phyloP scores from a whole-genome alignment of 129 eudicot genomes.

The Artemisia tridentata region DNA sequence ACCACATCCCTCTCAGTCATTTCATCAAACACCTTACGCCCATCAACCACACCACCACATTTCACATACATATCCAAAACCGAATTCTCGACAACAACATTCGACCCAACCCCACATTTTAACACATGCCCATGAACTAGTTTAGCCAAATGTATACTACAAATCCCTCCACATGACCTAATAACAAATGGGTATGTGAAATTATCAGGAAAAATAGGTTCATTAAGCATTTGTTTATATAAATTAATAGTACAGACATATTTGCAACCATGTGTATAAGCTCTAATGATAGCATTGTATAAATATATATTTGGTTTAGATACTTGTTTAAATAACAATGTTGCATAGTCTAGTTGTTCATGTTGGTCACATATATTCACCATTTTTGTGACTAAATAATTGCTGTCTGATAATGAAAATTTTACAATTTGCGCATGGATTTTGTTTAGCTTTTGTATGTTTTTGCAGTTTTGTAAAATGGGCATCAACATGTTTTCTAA shows the following conservation, averaged over 20 bases:
- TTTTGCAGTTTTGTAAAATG: conserved; percentile 38
- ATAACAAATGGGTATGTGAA: conserved; percentile 66
- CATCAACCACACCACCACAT: conserved; percentile 44
- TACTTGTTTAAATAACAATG: conserved; percentile 44
- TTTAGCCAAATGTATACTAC: conserved; percentile 34
- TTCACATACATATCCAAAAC: conserved; percentile 54
- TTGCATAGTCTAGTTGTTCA: conserved; percentile 45
- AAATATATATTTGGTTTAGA: conserved; percentile 47
- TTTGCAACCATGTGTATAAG: conserved; percentile 39
- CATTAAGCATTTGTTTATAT: conserved; percentile 49
- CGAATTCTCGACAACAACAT: conserved; percentile 41
- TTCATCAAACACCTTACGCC: conserved; percentile 53
- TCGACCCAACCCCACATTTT: conserved; percentile 35
- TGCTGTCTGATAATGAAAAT: conserved; percentile 53
- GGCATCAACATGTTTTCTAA: conserved; percentile 59
- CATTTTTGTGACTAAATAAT: conserved; percentile 64
- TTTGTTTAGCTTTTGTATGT: conserved; percentile 37
- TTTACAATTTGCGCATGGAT: conserved; percentile 60
- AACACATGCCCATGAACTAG: conserved; percentile 59
- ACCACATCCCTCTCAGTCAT: conserved; percentile 59
- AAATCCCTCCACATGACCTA: conserved; percentile 55
- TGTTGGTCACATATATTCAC: conserved; percentile 53
- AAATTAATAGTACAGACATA: conserved; percentile 29
- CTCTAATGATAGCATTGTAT: conserved; percentile 57
- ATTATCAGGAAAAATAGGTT: conserved; percentile 41